phyloP scores from a whole-genome alignment of 2,329 filamentous ascomycete species.

The Colletotrichum chlorophyti region DNA sequence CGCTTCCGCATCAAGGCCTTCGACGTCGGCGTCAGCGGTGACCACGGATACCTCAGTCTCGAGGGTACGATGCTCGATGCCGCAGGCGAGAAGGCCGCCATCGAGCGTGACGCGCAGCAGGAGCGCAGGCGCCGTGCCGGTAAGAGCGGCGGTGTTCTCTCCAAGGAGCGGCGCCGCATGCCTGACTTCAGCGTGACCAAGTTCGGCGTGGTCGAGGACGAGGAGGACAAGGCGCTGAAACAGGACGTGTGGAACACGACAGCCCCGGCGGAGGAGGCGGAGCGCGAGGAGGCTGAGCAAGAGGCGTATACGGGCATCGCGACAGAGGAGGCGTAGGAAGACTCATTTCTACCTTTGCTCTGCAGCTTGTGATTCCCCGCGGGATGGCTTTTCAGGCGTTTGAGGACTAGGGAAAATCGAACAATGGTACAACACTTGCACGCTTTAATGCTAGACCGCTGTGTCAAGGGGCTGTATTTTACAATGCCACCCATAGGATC shows the following conservation, averaged over 20 bases:
- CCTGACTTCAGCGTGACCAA: slow-evolving; percentile 65
- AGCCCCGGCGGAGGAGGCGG: slow-evolving; percentile 16
- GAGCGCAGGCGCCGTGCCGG: slow-evolving; percentile 40
- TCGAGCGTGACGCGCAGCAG: slow-evolving; percentile 57
- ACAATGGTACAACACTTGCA: slow-evolving; percentile 23
- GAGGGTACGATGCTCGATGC: slow-evolving; percentile 84
- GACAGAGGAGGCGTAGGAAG: slow-evolving; percentile 18
- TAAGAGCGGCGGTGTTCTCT: slow-evolving; percentile 27
- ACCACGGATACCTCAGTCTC: slow-evolving; percentile 82
- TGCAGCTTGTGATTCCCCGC: slow-evolving; percentile 3
- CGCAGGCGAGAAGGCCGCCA: slow-evolving; percentile 67
- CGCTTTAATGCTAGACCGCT: background rate
- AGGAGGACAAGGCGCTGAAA: slow-evolving; percentile 43
- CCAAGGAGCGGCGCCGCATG: slow-evolving; percentile 43
- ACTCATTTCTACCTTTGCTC: background rate
- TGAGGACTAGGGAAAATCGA: slow-evolving; percentile 23
- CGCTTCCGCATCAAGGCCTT: slow-evolving; percentile 85
- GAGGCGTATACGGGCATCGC: slow-evolving; percentile 25
- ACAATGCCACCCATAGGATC: no score
- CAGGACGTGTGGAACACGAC: slow-evolving; percentile 31
- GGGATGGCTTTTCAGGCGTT: slow-evolving; percentile 19
- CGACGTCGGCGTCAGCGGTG: slow-evolving; percentile 77
- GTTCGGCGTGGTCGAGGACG: slow-evolving; percentile 54
- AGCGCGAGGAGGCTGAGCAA: background rate
- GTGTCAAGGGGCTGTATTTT: background rate